Conservation (phyloP, 2,329 filamentous ascomycete species). For the Aspergillus ruber region DNA sequence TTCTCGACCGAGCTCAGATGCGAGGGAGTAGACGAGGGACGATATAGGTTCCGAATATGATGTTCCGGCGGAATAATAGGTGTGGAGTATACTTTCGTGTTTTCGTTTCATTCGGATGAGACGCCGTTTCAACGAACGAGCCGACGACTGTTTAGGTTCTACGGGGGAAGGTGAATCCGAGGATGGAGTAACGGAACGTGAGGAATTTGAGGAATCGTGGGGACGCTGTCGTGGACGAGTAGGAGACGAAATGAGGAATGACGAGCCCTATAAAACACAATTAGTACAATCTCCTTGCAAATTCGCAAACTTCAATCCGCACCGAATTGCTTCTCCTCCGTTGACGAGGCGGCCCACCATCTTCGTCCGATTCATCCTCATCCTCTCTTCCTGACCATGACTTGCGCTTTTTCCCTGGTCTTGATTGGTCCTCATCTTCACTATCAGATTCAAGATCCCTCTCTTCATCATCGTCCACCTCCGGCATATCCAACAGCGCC, state of each 20-base stretch:
- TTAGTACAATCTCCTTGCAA: neutral
- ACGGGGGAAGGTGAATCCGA: slow-evolving; percentile 33
- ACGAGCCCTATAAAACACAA: slow-evolving; percentile 28
- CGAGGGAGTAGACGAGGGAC: slow-evolving; percentile 88
- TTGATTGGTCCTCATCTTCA: slow-evolving; percentile 47
- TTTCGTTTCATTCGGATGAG: slow-evolving; percentile 69
- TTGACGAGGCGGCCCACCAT: slow-evolving; percentile 69
- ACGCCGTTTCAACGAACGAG: slow-evolving; percentile 63
- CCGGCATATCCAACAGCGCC: slow-evolving; percentile 83
- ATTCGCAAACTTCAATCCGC: slow-evolving; percentile 16
- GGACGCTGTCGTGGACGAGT: slow-evolving; percentile 34
- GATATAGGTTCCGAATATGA: slow-evolving; percentile 94
- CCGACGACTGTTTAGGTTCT: slow-evolving; percentile 57
- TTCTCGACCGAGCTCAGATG: slow-evolving; percentile 89
- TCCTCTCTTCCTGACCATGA: slow-evolving; percentile 67
- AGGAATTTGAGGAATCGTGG: slow-evolving; percentile 40
- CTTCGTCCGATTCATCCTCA: slow-evolving; percentile 61
- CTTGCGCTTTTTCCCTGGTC: slow-evolving; percentile 62
- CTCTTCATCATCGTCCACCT: slow-evolving; percentile 68
- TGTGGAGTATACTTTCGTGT: slow-evolving; percentile 67
- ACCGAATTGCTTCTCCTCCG: slow-evolving; percentile 84
- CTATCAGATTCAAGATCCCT: slow-evolving; percentile 52
- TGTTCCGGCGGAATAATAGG: slow-evolving; percentile 80
- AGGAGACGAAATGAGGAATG: slow-evolving; percentile 33
- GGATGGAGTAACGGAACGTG: slow-evolving; percentile 40